These are phyloP conservation scores for Delphinella strobiligena DNA, from an alignment of 2,329 filamentous ascomycete genomes.

Conservation along the genomic window DNA sequence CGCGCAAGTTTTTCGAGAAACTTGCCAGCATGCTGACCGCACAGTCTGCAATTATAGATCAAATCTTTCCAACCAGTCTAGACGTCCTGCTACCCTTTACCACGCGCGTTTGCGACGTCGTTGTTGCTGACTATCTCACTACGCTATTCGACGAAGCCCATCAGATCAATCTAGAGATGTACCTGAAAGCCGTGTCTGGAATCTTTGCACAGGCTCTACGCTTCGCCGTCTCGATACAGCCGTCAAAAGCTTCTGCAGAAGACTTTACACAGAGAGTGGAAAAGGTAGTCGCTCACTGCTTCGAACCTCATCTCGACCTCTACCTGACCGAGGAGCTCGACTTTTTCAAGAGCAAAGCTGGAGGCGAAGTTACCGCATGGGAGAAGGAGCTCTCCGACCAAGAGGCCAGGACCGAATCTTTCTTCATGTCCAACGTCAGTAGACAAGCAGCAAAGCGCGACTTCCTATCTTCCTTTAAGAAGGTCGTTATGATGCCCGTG, in stretches of 20 bases:
- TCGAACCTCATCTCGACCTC: slow-evolving; percentile 85
- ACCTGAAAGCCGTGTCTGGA: slow-evolving; percentile 75
- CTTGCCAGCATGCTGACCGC: slow-evolving; percentile 69
- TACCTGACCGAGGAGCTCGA: slow-evolving; percentile 89
- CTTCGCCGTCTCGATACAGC: slow-evolving; percentile 59
- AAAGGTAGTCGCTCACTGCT: slow-evolving; percentile 57
- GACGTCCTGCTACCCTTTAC: slow-evolving; percentile 67
- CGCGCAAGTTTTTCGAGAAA: slow-evolving; percentile 66
- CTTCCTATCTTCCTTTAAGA: slow-evolving; percentile 92
- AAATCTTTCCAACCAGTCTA: slow-evolving; percentile 62
- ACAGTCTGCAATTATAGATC: slow-evolving; percentile 66
- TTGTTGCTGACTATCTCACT: slow-evolving; percentile 75
- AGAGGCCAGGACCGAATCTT: slow-evolving; percentile 80
- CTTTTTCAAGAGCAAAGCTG: slow-evolving; percentile 65
- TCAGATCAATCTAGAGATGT: slow-evolving; percentile 59
- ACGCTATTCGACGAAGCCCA: slow-evolving; percentile 80
- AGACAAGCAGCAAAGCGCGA: slow-evolving; percentile 92
- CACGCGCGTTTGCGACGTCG: slow-evolving; percentile 70
- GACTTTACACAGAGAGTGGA: slow-evolving; percentile 54
- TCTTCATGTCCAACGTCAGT: slow-evolving; percentile 92
- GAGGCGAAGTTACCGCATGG: slow-evolving; percentile 70
- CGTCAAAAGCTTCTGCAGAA: slow-evolving; percentile 50
- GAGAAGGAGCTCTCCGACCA: slow-evolving; percentile 86
- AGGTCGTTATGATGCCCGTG: slow-evolving; percentile 98
- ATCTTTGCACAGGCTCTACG: slow-evolving; percentile 77